phyloP scores from a whole-genome alignment of 106 monocot species.

The Dendrobium huoshanense region DNA sequence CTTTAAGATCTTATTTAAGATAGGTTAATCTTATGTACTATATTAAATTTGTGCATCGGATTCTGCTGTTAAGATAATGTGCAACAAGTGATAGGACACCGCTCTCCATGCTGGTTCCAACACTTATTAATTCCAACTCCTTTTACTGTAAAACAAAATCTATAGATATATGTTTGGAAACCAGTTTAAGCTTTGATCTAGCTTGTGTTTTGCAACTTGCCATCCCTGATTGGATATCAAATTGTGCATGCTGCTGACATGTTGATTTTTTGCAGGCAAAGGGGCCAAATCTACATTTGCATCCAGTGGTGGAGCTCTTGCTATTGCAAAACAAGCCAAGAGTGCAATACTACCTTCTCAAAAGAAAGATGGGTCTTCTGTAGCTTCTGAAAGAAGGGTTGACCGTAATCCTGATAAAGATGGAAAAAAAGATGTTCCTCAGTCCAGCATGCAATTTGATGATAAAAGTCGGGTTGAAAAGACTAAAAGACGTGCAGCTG shows the following conservation, averaged over 20 bases:
- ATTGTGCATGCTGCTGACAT: not conserved
- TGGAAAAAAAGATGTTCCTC: conserved; percentile 80
- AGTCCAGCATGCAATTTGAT: conserved; percentile 86
- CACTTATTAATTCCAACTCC: not conserved
- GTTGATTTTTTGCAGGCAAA: not conserved
- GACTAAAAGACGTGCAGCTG: conserved; percentile 74
- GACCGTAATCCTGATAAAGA: conserved; percentile 61
- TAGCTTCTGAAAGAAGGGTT: conserved; percentile 53
- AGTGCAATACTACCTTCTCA: conserved; percentile 31
- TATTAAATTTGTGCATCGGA: not conserved
- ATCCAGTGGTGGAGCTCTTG: conserved; percentile 8
- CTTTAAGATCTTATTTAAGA: conserved; percentile 1
- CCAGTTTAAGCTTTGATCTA: not conserved
- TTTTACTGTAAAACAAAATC: not conserved
- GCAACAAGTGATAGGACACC: not conserved
- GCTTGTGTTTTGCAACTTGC: not conserved
- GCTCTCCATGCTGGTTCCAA: not conserved
- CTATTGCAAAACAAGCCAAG: conserved; percentile 38
- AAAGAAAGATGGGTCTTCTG: conserved; percentile 52
- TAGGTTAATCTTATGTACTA: not conserved
- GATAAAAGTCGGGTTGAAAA: conserved; percentile 86
- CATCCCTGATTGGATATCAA: not conserved
- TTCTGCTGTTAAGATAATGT: not conserved
- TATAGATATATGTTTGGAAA: not conserved
- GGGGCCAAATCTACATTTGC: not conserved